Evolutionary conservation across 305 asterid species (phyloP).

Genomic region (Salvia sclarea): DNA sequence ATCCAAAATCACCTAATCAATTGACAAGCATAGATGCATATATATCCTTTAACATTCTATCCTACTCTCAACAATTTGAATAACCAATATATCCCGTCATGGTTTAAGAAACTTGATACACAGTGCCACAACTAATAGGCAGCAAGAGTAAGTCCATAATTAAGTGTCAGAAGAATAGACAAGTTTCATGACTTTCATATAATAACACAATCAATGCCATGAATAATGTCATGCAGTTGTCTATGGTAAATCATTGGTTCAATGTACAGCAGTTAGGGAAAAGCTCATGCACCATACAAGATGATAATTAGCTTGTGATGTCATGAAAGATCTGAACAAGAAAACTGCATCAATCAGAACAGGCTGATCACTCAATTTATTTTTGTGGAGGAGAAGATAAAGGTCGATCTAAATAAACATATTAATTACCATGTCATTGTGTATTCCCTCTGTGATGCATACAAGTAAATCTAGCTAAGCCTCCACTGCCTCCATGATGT

Average conservation of each 20-base stretch:
- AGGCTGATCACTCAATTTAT: slow-evolving; percentile 13
- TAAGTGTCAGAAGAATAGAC: background rate
- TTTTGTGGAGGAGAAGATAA: background rate
- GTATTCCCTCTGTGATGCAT: slow-evolving; percentile 90
- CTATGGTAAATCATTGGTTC: background rate
- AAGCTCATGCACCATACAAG: background rate
- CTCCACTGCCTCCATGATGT: slow-evolving; percentile 82
- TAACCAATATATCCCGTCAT: background rate
- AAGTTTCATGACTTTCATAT: background rate
- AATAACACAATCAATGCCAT: background rate
- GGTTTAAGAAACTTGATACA: background rate
- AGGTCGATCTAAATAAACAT: background rate
- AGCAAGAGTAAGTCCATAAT: background rate
- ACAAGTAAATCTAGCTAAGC: slow-evolving; percentile 87
- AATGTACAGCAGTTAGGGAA: background rate
- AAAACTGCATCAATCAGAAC: slow-evolving; percentile 2
- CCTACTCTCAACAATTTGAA: background rate
- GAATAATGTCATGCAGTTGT: slow-evolving; percentile 5
- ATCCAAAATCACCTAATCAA: too few relatives aligned
- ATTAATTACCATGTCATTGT: slow-evolving; percentile 93
- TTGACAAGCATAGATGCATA: too few relatives aligned
- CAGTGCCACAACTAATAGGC: background rate
- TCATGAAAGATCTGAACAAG: slow-evolving; percentile 8
- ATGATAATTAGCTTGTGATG: background rate
- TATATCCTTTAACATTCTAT: background rate